Percentiles rank a stretch among this genome's conserved stretches.
These are phyloP conservation scores for Simplicillium sp. DNA, from an alignment of 2,329 filamentous ascomycete species.

Conservation along the genomic window DNA sequence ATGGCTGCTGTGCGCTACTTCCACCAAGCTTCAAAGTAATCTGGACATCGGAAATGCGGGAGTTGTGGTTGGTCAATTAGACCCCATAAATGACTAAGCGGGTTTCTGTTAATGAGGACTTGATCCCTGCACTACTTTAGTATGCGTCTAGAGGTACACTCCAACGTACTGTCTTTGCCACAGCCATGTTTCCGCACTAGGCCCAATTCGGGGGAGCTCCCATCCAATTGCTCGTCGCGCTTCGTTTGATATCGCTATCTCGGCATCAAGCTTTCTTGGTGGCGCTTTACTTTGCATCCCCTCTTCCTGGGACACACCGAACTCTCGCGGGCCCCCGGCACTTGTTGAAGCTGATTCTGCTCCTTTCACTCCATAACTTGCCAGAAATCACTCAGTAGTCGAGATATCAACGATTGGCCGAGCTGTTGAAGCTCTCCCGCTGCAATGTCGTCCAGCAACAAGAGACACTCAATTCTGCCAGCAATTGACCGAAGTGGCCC, in stretches of 20 bases:
- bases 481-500: constrained; percentile 42
- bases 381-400: too few relatives aligned
- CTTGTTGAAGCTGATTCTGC: too few relatives aligned
- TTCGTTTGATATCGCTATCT: neutral
- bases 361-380: too few relatives aligned
- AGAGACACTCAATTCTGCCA: constrained; percentile 48
- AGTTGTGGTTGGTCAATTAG: constrained; percentile 32
- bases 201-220: constrained; percentile 2
- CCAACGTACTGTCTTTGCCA: neutral
- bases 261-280: neutral
- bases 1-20: constrained; percentile 23
- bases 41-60: constrained; percentile 26
- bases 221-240: neutral
- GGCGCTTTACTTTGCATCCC: neutral
- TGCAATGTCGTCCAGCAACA: constrained; percentile 26
- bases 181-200: neutral
- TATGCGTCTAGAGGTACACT: neutral
- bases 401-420: too few relatives aligned
- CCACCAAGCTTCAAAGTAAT: constrained; percentile 17
- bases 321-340: too few relatives aligned
- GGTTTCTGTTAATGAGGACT: constrained; percentile 19
- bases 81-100: constrained; percentile 16
- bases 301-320: too few relatives aligned
- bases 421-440: too few relatives aligned
- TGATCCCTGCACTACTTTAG: neutral